Percentiles rank a stretch among this genome's conserved stretches.
phyloP scores from a whole-genome alignment of 2,329 filamentous ascomycete species.

The Colletotrichum sublineola region DNA sequence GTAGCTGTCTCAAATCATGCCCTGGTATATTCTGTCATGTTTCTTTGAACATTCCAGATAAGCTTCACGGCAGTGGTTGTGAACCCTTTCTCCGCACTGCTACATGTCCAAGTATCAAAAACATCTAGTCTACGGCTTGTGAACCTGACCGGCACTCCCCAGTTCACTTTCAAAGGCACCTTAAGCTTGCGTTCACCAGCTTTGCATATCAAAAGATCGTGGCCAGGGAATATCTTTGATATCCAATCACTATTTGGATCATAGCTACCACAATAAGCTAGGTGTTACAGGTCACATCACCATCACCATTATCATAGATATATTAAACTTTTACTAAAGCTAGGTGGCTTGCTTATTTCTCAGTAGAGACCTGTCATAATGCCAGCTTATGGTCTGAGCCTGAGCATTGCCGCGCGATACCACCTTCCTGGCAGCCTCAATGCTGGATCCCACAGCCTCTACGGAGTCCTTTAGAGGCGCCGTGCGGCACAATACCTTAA shows the following conservation, averaged over 20 bases:
- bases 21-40: background rate
- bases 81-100: background rate
- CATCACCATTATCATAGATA: too few relatives aligned
- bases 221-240: background rate
- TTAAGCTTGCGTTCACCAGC: background rate
- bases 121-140: background rate
- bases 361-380: too few relatives aligned
- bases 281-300: background rate
- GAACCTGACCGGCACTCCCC: background rate
- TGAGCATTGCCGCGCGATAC: too few relatives aligned
- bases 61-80: background rate
- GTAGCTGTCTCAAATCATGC: background rate
- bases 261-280: background rate
- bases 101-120: background rate
- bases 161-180: background rate
- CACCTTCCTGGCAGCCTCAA: too few relatives aligned
- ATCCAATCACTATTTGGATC: too few relatives aligned
- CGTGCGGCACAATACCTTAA: too few relatives aligned
- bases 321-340: too few relatives aligned
- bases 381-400: too few relatives aligned
- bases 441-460: too few relatives aligned
- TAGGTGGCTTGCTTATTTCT: too few relatives aligned
- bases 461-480: too few relatives aligned
- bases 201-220: background rate
- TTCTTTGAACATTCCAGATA: background rate